Evolutionary conservation across 1,284 basidiomycete species (phyloP), one percentile per base, ranked within the genome.

Genomic region (Golubevia sp.): DNA sequence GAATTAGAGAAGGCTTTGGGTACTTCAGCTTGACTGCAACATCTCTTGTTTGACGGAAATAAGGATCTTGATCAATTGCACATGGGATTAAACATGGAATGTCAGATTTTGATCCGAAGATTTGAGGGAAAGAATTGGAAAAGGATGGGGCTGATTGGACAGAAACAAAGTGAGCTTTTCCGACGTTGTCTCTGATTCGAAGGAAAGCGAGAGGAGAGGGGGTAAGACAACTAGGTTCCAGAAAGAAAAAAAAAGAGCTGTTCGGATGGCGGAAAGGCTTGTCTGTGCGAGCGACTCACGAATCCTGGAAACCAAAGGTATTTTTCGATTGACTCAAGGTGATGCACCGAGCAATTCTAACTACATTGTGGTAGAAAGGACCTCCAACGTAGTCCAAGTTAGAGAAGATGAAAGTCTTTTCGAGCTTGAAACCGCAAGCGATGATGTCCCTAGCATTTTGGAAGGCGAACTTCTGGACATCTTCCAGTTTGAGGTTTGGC

Each of bases 61-160:
- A 97, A 13, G 87, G 87, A 68, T 88, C 87, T 74, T 99, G 97
- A 85, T 99, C 97, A 80, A 99, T 99, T 15, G 97, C 97, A 82
- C 96, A 99, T 1, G 97, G 97, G 76, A 99, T 99, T 50, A 99
- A 87, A 79, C 90, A 92, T 0, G 96, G 95, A 57, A 98, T 89
- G 84, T 94, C 92, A 65, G 90, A 89, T 59, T 87, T 87, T 8
- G 89, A 87, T 68, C 95, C 95, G 79, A 95, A 99, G 78, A 99
- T 99, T 73, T 99, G 93, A 8, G 97, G 96, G 87, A 99, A 99
- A 24, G 95, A 97, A 85, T 94, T 97, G 75, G 93, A 95, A 87
- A 99, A 99, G 20, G 94, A 92, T 0, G 97, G 95, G 1, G 95
- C 91, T 11, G 96, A 94, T 85, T 99, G 97, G 71, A 99, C 90